Conservation (phyloP, 2,329 filamentous ascomycete genomes). For the Aureobasidium musti region DNA sequence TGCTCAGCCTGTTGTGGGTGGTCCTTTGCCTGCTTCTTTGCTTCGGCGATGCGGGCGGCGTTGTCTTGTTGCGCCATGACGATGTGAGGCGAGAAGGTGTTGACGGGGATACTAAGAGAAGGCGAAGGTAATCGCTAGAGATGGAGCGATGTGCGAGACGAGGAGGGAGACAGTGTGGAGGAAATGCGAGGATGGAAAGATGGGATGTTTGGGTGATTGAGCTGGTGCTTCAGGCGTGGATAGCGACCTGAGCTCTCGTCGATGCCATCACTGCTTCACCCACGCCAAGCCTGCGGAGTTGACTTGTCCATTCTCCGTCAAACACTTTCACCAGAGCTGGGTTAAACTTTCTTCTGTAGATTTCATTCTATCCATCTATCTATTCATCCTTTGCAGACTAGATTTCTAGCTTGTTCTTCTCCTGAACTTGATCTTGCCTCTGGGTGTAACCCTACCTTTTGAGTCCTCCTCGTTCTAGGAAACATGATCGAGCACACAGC, state of each 20-base stretch:
- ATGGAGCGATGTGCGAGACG: neutral
- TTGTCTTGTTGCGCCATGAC: constrained; percentile 56
- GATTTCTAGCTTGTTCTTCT: neutral
- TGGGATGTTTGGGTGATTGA: constrained; percentile 12
- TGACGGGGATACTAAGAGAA: neutral
- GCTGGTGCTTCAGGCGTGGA: constrained; percentile 2
- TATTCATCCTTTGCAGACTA: neutral
- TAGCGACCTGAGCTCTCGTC: neutral
- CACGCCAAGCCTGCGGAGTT: constrained; percentile 21
- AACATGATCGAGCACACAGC: neutral
- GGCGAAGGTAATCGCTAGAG: neutral
- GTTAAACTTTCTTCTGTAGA: neutral
- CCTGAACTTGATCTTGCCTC: neutral
- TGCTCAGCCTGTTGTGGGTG: constrained; percentile 81
- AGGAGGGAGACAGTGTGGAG: neutral
- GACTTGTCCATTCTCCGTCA: neutral
- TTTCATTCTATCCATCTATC: neutral
- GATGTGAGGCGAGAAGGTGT: constrained; percentile 16
- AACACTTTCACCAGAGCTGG: constrained; percentile 1
- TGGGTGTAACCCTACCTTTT: neutral
- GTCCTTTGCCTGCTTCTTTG: constrained; percentile 77
- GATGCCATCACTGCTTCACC: constrained; percentile 9
- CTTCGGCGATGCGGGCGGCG: constrained; percentile 77
- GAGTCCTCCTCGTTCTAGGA: neutral
- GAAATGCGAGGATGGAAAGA: neutral